Evolutionary conservation across 768 basidiomycete genomes (phyloP).

Genomic region (Calocybe indica): DNA sequence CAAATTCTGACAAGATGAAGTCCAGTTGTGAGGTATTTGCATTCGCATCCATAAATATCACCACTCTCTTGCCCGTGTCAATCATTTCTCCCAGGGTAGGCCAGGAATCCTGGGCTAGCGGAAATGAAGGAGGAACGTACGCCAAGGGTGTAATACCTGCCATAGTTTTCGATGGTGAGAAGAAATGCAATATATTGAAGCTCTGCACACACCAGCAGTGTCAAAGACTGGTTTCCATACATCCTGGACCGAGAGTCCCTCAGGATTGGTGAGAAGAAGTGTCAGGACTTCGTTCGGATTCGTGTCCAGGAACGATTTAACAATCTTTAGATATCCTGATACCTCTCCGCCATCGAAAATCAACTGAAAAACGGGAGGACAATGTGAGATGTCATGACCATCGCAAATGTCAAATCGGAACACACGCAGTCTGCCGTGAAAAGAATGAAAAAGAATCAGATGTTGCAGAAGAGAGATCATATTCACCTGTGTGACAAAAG

Average conservation of each 20-base stretch:
- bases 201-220: conserved; percentile 30
- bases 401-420: background rate
- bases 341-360: conserved; percentile 53
- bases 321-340: conserved; percentile 39
- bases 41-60: conserved; percentile 55
- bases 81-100: conserved; percentile 62
- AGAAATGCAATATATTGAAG: background rate
- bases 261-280: conserved; percentile 63
- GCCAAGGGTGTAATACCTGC: conserved; percentile 37
- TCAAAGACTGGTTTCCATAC: conserved; percentile 52
- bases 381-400: too few species aligned
- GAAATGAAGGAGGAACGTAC: conserved; percentile 45
- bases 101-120: conserved; percentile 45
- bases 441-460: background rate
- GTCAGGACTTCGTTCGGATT: conserved; percentile 66
- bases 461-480: background rate
- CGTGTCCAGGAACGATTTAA: conserved; percentile 49
- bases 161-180: background rate
- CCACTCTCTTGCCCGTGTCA: conserved; percentile 49
- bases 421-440: conserved; percentile 22
- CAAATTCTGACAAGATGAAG: conserved; percentile 53
- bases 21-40: conserved; percentile 34
- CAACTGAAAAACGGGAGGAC: conserved; percentile 12
- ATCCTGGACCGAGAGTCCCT: conserved; percentile 39
- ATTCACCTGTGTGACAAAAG: conserved; percentile 64